phyloP scores from a whole-genome alignment of 371 early-diverging fungal species.

The Mortierella sp. region DNA sequence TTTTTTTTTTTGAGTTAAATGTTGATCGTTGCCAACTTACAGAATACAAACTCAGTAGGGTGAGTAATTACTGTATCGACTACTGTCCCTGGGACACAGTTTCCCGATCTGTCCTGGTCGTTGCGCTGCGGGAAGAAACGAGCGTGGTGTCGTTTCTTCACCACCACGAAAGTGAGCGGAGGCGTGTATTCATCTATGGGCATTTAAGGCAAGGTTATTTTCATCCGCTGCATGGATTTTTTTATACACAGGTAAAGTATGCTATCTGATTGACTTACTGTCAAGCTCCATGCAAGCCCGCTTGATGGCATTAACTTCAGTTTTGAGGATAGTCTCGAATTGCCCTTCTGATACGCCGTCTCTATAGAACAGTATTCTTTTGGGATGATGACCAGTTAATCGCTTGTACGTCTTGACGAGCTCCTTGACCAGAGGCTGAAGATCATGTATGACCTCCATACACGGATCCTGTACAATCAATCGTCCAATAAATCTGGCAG shows the following conservation, averaged over 20 bases:
- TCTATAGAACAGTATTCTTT: slow-evolving; percentile 76
- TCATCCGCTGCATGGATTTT: too few relatives aligned
- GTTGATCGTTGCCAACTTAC: slow-evolving; percentile 69
- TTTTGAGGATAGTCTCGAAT: slow-evolving; percentile 65
- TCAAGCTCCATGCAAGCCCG: slow-evolving; percentile 54
- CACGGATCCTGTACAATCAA: slow-evolving; percentile 74
- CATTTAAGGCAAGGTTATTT: background rate
- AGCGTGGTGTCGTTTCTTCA: slow-evolving; percentile 80
- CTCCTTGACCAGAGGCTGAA: slow-evolving; percentile 60
- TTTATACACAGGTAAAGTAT: background rate
- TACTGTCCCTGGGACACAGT: slow-evolving; percentile 72
- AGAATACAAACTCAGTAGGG: slow-evolving; percentile 67
- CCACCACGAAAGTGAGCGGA: slow-evolving; percentile 74
- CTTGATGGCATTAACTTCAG: slow-evolving; percentile 64
- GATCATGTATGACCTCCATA: slow-evolving; percentile 68
- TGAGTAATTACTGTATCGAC: slow-evolving; percentile 65
- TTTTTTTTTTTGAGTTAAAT: too few relatives aligned
- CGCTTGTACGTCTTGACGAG: slow-evolving; percentile 59
- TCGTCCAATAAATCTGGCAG: slow-evolving; percentile 72
- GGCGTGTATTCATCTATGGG: slow-evolving; percentile 49
- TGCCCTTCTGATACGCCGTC: slow-evolving; percentile 81
- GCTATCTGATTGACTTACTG: slow-evolving; percentile 16
- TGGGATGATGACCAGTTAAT: slow-evolving; percentile 52
- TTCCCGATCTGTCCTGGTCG: slow-evolving; percentile 62
- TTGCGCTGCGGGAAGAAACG: slow-evolving; percentile 63